A percentile compares a stretch with the other conserved stretches of the same genome.
Conservation (phyloP, 1,284 basidiomycete species). For the Puccinia polysora region DNA sequence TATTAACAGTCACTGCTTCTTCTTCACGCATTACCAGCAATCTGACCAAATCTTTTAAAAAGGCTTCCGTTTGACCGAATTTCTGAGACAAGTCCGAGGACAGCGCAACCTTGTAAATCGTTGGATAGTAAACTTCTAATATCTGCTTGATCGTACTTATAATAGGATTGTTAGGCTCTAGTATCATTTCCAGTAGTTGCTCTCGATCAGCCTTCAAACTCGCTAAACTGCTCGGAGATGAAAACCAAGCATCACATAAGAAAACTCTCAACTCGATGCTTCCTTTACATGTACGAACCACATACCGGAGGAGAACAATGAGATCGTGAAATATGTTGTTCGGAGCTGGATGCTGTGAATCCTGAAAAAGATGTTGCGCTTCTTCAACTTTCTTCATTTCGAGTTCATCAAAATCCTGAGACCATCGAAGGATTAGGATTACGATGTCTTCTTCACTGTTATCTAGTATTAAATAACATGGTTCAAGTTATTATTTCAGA, state of each 20-base stretch:
- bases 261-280: too few relatives aligned
- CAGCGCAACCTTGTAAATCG: slow-evolving; percentile 30
- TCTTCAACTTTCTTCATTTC: slow-evolving; percentile 4
- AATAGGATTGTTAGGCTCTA: slow-evolving; percentile 38
- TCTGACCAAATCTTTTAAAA: slow-evolving; percentile 30
- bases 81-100: slow-evolving; percentile 28
- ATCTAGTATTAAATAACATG: not conserved
- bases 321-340: slow-evolving; percentile 15
- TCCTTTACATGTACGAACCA: not conserved
- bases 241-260: too few relatives aligned
- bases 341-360: not conserved
- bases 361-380: slow-evolving; percentile 14
- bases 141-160: slow-evolving; percentile 35
- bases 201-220: slow-evolving; percentile 43
- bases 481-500: not conserved
- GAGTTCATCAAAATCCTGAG: slow-evolving; percentile 7
- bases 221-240: not conserved
- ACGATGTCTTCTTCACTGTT: slow-evolving; percentile 29
- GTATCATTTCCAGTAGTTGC: slow-evolving; percentile 34
- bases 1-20: slow-evolving; percentile 6
- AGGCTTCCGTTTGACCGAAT: slow-evolving; percentile 39
- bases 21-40: slow-evolving; percentile 17
- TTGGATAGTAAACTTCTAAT: slow-evolving; percentile 43
- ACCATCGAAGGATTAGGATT: slow-evolving; percentile 20
- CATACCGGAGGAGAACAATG: slow-evolving; percentile 23